These are phyloP conservation scores for Murraya paniculata DNA, from an alignment of 345 rosid species.

Conservation along the genomic window DNA sequence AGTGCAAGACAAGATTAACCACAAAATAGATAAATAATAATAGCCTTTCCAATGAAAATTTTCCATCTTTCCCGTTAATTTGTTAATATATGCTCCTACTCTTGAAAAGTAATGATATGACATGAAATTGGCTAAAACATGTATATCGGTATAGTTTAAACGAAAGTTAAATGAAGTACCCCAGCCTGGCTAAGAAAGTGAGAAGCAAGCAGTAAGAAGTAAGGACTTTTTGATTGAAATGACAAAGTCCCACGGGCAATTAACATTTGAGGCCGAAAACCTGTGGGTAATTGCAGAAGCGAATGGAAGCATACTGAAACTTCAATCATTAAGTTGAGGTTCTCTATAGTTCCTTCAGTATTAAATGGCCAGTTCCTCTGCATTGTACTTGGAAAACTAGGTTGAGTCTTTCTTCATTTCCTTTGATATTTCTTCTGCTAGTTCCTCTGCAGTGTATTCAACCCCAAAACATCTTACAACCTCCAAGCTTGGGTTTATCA, in stretches of 20 bases:
- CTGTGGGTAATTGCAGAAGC: not conserved
- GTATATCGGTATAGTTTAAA: not conserved
- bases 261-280: not conserved
- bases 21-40: not conserved
- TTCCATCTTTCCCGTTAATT: not conserved
- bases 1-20: not conserved
- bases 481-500: conserved; percentile 83
- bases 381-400: conserved; percentile 35
- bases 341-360: conserved; percentile 47
- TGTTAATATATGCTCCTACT: not conserved
- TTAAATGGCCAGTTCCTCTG: conserved; percentile 57
- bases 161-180: not conserved
- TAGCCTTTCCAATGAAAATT: not conserved
- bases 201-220: not conserved
- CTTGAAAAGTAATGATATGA: not conserved
- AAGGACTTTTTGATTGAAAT: not conserved
- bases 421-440: conserved; percentile 51
- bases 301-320: not conserved
- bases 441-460: conserved; percentile 65
- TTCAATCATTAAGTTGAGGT: not conserved
- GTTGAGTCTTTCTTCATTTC: conserved; percentile 39
- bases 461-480: conserved; percentile 70
- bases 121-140: not conserved
- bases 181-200: not conserved
- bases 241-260: not conserved